These are phyloP conservation scores for Candolleomyces aberdarensis DNA, from an alignment of 768 basidiomycete genomes.

Conservation along the genomic window DNA sequence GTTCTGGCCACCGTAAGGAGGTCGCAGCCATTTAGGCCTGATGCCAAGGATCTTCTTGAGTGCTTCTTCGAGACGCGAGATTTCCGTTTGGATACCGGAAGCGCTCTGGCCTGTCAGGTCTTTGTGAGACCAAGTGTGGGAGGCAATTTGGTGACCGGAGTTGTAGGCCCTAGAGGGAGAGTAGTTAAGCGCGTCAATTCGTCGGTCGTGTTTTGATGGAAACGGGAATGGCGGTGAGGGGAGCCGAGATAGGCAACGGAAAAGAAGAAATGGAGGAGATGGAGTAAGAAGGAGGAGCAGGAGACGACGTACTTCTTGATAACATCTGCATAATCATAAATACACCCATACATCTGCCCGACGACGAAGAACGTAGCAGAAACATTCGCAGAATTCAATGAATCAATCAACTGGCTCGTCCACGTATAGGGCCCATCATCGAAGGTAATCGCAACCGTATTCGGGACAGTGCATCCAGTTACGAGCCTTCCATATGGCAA, in stretches of 20 bases:
- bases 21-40: constrained; percentile 15
- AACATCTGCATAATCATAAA: constrained; percentile 30
- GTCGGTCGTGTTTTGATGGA: too few relatives aligned
- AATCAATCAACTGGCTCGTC: constrained; percentile 13
- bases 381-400: constrained; percentile 23
- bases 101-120: constrained; percentile 29
- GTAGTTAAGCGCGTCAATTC: too few relatives aligned
- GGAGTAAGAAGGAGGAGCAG: too few relatives aligned
- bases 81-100: constrained; percentile 5
- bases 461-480: constrained; percentile 11
- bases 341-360: constrained; percentile 36
- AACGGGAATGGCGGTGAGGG: too few relatives aligned
- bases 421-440: constrained; percentile 16
- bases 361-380: constrained; percentile 44
- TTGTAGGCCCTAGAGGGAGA: constrained; percentile 22
- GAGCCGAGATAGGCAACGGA: too few relatives aligned
- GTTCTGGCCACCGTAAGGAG: constrained; percentile 12
- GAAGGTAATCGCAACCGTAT: constrained; percentile 14
- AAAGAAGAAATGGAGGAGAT: too few relatives aligned
- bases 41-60: constrained; percentile 17
- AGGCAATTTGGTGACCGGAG: constrained; percentile 41
- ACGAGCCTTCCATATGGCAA: constrained; percentile 10
- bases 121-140: constrained; percentile 46
- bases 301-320: constrained; percentile 28
- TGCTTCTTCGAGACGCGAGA: constrained; percentile 10